These are phyloP conservation scores for Pinus taeda DNA, from an alignment of 75 land plant genomes.

Conservation along the genomic window DNA sequence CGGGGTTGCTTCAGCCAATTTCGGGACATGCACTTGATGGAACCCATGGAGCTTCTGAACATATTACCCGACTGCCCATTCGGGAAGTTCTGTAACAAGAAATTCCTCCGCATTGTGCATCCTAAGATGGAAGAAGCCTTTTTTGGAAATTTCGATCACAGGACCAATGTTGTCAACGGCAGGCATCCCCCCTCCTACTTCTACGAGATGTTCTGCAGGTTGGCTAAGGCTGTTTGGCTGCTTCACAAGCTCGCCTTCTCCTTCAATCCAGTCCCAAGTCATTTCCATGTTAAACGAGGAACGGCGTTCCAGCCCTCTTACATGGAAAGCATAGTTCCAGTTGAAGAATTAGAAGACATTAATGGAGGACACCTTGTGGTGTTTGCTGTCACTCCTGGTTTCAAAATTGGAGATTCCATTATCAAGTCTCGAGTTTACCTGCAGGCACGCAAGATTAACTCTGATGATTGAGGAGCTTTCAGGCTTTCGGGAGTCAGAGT, in stretches of 20 bases:
- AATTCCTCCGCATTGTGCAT: slow-evolving; percentile 63
- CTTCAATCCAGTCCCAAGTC: slow-evolving; percentile 65
- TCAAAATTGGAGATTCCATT: too few relatives aligned
- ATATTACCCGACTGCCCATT: slow-evolving; percentile 66
- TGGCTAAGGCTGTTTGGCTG: slow-evolving; percentile 86
- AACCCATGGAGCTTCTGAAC: slow-evolving; percentile 67
- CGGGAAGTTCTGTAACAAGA: slow-evolving; percentile 65
- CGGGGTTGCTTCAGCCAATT: slow-evolving; percentile 64
- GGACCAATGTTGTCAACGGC: slow-evolving; percentile 44
- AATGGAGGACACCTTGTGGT: too few relatives aligned
- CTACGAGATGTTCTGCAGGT: slow-evolving; percentile 55
- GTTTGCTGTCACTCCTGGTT: too few relatives aligned
- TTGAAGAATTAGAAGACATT: too few relatives aligned
- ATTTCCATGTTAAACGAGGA: slow-evolving; percentile 52
- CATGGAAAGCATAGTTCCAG: slow-evolving; percentile 49
- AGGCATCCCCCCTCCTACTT: slow-evolving; percentile 58
- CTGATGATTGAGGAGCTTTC: too few relatives aligned
- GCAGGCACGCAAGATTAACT: too few relatives aligned
- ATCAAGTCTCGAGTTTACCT: too few relatives aligned
- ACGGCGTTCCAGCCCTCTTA: slow-evolving; percentile 52
- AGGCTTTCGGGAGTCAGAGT: too few relatives aligned
- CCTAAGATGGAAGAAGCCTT: slow-evolving; percentile 79
- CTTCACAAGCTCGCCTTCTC: slow-evolving; percentile 87
- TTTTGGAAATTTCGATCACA: slow-evolving; percentile 64
- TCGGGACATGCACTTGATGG: slow-evolving; percentile 74